phyloP scores from a whole-genome alignment of 768 basidiomycete genomes.

The Polyporus arcularius region DNA sequence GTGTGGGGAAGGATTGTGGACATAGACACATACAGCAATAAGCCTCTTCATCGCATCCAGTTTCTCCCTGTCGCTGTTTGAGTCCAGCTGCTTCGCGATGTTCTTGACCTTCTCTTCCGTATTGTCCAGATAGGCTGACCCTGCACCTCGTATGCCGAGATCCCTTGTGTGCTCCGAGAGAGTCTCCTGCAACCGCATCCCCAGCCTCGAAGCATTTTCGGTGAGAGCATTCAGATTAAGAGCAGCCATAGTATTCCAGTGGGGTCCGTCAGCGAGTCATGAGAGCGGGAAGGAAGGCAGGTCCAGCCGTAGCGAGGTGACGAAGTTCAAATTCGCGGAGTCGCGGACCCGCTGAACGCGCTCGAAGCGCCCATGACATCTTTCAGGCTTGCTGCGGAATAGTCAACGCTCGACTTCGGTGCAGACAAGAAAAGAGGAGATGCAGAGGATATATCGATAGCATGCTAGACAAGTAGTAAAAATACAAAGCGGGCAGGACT shows the following conservation, averaged over 20 bases:
- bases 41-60: conserved; percentile 94
- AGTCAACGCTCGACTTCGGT: too few relatives aligned
- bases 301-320: background rate
- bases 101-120: conserved; percentile 83
- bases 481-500: conserved; percentile 31
- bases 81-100: conserved; percentile 85
- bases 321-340: background rate
- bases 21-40: conserved; percentile 69
- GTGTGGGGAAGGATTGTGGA: background rate
- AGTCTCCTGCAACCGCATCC: conserved; percentile 81
- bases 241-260: conserved; percentile 3
- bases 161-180: conserved; percentile 81
- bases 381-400: too few relatives aligned
- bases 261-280: background rate
- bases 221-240: conserved; percentile 47
- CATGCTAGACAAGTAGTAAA: conserved; percentile 30
- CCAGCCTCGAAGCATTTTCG: conserved; percentile 83
- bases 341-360: too few relatives aligned
- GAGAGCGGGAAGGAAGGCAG: background rate
- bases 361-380: conserved; percentile 11
- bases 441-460: conserved; percentile 25
- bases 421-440: background rate
- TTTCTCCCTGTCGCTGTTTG: conserved; percentile 85
- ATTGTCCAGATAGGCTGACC: conserved; percentile 63
- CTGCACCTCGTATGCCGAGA: conserved; percentile 55